These are phyloP conservation scores for Picea sitchensis DNA, from an alignment of 75 land plant genomes.

Conservation along the genomic window DNA sequence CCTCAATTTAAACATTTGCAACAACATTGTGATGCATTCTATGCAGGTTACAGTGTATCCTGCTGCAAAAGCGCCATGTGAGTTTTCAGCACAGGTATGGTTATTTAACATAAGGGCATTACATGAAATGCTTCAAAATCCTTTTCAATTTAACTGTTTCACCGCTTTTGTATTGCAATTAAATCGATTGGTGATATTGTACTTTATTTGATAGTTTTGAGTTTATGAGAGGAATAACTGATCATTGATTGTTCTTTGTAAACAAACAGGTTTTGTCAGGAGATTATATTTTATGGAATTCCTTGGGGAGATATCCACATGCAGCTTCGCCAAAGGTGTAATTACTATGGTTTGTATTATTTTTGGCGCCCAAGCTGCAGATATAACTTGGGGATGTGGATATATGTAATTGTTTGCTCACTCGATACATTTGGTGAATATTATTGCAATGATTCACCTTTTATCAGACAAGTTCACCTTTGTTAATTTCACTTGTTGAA, in stretches of 20 bases:
- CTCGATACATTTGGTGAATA: no score
- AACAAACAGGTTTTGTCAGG: constrained; percentile 64
- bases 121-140: background rate
- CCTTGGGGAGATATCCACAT: constrained; percentile 84
- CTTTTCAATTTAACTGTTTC: background rate
- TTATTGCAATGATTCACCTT: no score
- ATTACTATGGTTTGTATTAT: background rate
- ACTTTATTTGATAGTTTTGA: background rate
- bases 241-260: constrained; percentile 4
- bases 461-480: no score
- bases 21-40: constrained; percentile 4
- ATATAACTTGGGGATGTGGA: no score
- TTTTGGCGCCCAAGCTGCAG: no score
- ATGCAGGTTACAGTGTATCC: constrained; percentile 84
- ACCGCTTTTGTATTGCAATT: background rate
- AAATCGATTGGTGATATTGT: background rate
- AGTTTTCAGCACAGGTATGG: constrained; percentile 78
- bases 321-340: constrained; percentile 41
- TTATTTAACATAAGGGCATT: background rate
- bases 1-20: background rate
- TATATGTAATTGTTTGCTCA: no score
- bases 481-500: background rate
- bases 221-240: background rate
- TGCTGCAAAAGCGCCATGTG: constrained; percentile 77
- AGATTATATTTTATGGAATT: constrained; percentile 95